Percentiles rank a stretch among this genome's conserved stretches.
Conservation (phyloP, 163 green algal species). For the Chlamydomonas reinhardtii region DNA sequence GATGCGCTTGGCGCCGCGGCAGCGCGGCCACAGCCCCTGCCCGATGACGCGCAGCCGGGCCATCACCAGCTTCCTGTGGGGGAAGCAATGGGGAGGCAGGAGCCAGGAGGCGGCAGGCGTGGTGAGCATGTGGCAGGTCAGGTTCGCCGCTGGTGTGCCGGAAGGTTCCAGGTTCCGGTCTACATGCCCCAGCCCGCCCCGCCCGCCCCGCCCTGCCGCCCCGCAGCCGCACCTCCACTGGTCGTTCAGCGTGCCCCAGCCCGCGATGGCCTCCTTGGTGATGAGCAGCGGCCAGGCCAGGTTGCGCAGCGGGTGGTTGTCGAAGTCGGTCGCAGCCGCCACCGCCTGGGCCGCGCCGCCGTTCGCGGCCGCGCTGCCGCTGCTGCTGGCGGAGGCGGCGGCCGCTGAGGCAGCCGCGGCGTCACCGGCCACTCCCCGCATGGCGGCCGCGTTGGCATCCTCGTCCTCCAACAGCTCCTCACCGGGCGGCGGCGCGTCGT, state of each 20-base stretch:
- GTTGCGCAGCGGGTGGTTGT: neutral
- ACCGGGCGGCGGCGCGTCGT: slow-evolving; percentile 12
- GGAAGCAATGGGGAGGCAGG: neutral
- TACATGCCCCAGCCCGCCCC: too few species aligned
- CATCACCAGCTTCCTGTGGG: slow-evolving; percentile 61
- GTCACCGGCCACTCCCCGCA: neutral
- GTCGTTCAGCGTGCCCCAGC: slow-evolving; percentile 62
- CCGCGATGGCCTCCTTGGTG: slow-evolving; percentile 65
- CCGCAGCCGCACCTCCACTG: slow-evolving; percentile 53
- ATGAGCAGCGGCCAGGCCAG: slow-evolving; percentile 68
- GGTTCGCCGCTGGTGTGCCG: too few species aligned
- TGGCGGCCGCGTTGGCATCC: neutral
- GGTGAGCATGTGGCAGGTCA: too few species aligned
- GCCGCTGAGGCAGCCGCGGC: neutral
- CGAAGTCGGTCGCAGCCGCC: neutral
- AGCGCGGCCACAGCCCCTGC: slow-evolving; percentile 48
- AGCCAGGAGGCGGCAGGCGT: too few species aligned
- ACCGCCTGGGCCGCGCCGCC: neutral
- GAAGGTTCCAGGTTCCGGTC: too few species aligned
- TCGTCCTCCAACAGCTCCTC: slow-evolving; percentile 14
- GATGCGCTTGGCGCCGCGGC: slow-evolving; percentile 47
- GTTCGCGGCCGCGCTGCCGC: neutral
- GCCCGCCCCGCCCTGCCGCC: neutral
- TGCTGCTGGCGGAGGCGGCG: neutral
- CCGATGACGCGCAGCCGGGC: slow-evolving; percentile 63